phyloP scores from a whole-genome alignment of 2,329 filamentous ascomycete genomes.

The Arthrobotrys sinensis region DNA sequence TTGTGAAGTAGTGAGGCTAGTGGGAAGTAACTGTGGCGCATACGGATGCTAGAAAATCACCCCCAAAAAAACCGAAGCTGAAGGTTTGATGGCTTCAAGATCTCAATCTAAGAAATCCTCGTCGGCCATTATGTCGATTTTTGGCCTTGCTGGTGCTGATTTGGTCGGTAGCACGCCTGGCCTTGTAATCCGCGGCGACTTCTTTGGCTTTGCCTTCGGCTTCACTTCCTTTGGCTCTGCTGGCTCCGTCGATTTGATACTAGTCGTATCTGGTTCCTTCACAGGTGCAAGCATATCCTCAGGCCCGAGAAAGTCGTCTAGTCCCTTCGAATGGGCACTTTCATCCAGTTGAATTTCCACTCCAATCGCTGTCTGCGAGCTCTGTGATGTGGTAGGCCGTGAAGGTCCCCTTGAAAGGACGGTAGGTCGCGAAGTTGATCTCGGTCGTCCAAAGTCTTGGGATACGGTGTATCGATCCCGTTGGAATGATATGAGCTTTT shows the following conservation, averaged over 20 bases:
- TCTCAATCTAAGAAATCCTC: slow-evolving; percentile 46
- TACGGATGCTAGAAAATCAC: no score
- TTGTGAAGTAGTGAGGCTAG: neutral
- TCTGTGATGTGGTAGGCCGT: neutral
- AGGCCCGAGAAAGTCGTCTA: slow-evolving; percentile 43
- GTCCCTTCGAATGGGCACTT: neutral
- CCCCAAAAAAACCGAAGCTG: no score
- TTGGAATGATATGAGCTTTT: slow-evolving; percentile 53
- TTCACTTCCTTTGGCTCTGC: slow-evolving; percentile 1
- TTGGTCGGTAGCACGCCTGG: slow-evolving; percentile 36
- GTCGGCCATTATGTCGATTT: slow-evolving; percentile 59
- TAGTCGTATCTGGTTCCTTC: neutral
- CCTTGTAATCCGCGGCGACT: neutral
- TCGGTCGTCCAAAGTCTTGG: slow-evolving; percentile 30
- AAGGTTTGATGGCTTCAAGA: no score
- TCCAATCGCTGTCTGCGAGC: slow-evolving; percentile 8
- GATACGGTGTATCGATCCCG: slow-evolving; percentile 44
- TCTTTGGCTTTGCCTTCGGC: slow-evolving; percentile 25
- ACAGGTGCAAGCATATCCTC: slow-evolving; percentile 11
- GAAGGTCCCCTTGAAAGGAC: neutral
- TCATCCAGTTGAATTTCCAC: slow-evolving; percentile 34
- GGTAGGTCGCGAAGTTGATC: neutral
- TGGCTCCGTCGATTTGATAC: neutral
- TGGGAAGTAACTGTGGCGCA: slow-evolving; percentile 1
- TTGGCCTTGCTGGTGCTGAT: slow-evolving; percentile 47